phyloP scores from a whole-genome alignment of 2,329 filamentous ascomycete genomes.

The Sporothrix pseudoabietina region DNA sequence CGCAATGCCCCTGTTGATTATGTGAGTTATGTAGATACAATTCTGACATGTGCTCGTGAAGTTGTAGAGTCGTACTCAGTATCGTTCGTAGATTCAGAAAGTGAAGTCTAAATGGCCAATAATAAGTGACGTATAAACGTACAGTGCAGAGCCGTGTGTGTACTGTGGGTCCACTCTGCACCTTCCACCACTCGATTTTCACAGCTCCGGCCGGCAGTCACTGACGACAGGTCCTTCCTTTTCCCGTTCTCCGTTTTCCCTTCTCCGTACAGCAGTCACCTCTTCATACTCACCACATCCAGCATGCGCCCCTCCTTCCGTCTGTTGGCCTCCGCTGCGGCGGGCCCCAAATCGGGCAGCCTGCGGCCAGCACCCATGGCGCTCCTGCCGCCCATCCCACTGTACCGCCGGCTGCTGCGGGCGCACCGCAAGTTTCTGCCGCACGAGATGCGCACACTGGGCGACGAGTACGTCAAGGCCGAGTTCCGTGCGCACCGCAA shows the following conservation, averaged over 20 bases:
- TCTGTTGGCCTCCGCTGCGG: conserved; percentile 29
- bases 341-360: conserved; percentile 34
- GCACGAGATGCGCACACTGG: conserved; percentile 73
- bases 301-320: conserved; percentile 18
- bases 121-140: background rate
- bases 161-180: conserved; percentile 1
- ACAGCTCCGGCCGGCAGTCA: background rate
- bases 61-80: no score
- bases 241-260: no score
- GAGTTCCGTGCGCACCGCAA: conserved; percentile 85
- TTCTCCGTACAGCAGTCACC: background rate
- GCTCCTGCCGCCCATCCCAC: conserved; percentile 80
- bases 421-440: conserved; percentile 80
- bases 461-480: conserved; percentile 89
- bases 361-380: conserved; percentile 56
- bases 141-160: background rate
- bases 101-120: background rate
- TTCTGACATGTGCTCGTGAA: conserved; percentile 3
- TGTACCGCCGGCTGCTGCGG: conserved; percentile 86
- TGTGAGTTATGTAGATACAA: background rate
- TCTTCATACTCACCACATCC: background rate
- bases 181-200: background rate
- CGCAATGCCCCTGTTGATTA: background rate
- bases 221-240: background rate
- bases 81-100: background rate